Base-by-base conservation (phyloP, 805 yeast genomes). In the Schizosaccharomyces lindneri region DNA sequence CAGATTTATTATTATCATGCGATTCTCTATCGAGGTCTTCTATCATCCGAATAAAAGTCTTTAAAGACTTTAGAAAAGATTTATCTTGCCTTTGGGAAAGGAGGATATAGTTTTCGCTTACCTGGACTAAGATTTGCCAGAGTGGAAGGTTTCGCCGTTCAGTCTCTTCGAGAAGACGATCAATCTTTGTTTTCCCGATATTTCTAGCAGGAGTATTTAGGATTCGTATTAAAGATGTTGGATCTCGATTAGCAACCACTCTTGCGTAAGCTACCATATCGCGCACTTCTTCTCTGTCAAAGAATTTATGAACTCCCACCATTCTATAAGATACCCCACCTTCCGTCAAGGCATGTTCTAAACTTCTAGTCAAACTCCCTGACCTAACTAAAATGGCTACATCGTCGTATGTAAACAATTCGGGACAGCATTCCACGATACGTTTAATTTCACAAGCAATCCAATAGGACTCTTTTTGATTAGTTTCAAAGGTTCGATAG, bases 341-440 rank as follows among this genome's bases (percentile, higher is more conserved):
- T 59, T 72, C 75, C 0, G 79, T 74, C 29, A 90, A 71, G 21
- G 80, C 84, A 41, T 76, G 77, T 67, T 88, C 96, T 7, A 88
- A 72, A 3, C 71, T 74, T 61, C 84, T 72, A 0, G 87, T 79
- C 65, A 79, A 81, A 64, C 74, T 76, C 9, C 83, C 76, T 0
- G 87, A 75, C 55, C 97, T 71, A 1, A 85, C 80, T 27, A 90
- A 73, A 3, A 90, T 76, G 0, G 95, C 83, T 63, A 88, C 74
- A 67, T 86, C 94, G n/a, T 76, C 27, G 17, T 39, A 57, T 29
- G 46, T 29, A 17, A 57, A 32, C 7, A 51, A 29, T 11, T 17
- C 17, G 19, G 57, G 57, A 51, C 57, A 51, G 6, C 31, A 51
- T 24, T 29, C 36, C 36, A 51, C 57, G 19, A 51, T 51, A 17